Conservation (phyloP, 306 rosid genomes). For the Rosa lucieae region DNA sequence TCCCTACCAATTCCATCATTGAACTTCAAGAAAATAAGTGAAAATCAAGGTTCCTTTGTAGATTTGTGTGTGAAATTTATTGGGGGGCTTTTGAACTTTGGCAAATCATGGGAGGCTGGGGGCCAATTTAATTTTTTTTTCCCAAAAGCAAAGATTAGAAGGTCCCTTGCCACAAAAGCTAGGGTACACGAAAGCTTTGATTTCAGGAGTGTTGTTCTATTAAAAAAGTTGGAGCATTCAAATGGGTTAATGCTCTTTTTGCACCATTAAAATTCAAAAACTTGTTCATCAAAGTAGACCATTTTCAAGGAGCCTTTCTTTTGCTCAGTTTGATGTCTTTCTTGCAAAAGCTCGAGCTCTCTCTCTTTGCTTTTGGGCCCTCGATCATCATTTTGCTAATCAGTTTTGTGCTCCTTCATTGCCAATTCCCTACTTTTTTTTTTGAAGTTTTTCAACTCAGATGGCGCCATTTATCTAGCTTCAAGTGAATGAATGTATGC, state of each 20-base stretch:
- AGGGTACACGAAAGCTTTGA: neutral
- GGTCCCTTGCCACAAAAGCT: constrained; percentile 11
- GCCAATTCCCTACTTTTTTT: neutral
- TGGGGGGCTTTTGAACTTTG: constrained; percentile 1
- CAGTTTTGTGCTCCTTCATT: neutral
- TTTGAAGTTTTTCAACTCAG: neutral
- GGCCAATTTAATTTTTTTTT: neutral
- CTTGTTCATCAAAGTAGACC: neutral
- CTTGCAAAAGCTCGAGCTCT: constrained; percentile 14
- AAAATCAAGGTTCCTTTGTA: neutral
- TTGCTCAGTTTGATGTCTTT: constrained; percentile 29
- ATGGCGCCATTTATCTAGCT: neutral
- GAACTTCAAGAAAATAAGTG: neutral
- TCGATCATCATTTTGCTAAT: constrained; percentile 8
- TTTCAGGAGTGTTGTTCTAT: neutral
- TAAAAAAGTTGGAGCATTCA: neutral
- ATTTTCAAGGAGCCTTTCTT: constrained; percentile 34
- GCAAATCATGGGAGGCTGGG: neutral
- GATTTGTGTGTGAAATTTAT: neutral
- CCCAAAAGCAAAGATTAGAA: constrained; percentile 10
- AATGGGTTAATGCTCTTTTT: constrained; percentile 28
- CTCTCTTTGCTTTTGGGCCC: constrained; percentile 6
- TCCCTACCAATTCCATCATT: constrained; percentile 1
- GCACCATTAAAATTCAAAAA: constrained; percentile 56
- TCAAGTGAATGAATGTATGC: neutral